phyloP scores from a whole-genome alignment of 768 basidiomycete species.

The Termitomyces sp. region DNA sequence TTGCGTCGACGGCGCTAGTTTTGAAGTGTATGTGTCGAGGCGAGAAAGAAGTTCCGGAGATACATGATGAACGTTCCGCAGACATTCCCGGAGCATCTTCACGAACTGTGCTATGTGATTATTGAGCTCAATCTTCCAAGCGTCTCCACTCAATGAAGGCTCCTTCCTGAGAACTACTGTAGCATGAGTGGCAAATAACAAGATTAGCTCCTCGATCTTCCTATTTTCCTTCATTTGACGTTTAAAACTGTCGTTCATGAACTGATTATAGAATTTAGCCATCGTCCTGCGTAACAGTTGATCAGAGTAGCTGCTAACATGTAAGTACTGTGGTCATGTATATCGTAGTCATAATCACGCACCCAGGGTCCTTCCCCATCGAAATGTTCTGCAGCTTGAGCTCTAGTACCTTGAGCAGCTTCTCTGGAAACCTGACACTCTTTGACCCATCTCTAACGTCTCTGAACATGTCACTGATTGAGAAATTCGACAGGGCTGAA shows the following conservation, averaged over 20 bases:
- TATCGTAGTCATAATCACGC: conserved; percentile 28
- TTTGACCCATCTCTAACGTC: conserved; percentile 75
- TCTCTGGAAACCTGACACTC: conserved; percentile 91
- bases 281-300: conserved; percentile 86
- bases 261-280: conserved; percentile 90
- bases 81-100: conserved; percentile 75
- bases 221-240: conserved; percentile 93
- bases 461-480: conserved; percentile 76
- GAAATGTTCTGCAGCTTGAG: conserved; percentile 87
- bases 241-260: conserved; percentile 79
- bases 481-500: conserved; percentile 61
- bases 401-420: conserved; percentile 86
- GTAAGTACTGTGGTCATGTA: neutral
- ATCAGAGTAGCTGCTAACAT: conserved; percentile 70
- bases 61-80: conserved; percentile 68
- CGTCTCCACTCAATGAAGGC: conserved; percentile 74
- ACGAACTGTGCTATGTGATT: conserved; percentile 90
- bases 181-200: conserved; percentile 92
- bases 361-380: conserved; percentile 89
- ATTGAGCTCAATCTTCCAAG: conserved; percentile 91
- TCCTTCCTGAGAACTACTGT: conserved; percentile 88
- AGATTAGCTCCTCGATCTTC: conserved; percentile 95
- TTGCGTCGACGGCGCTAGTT: conserved; percentile 58
- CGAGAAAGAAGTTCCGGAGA: conserved; percentile 78
- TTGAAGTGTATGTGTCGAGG: conserved; percentile 79